Conservation (phyloP, 208 protist species). For the Acanthamoeba sp. region DNA sequence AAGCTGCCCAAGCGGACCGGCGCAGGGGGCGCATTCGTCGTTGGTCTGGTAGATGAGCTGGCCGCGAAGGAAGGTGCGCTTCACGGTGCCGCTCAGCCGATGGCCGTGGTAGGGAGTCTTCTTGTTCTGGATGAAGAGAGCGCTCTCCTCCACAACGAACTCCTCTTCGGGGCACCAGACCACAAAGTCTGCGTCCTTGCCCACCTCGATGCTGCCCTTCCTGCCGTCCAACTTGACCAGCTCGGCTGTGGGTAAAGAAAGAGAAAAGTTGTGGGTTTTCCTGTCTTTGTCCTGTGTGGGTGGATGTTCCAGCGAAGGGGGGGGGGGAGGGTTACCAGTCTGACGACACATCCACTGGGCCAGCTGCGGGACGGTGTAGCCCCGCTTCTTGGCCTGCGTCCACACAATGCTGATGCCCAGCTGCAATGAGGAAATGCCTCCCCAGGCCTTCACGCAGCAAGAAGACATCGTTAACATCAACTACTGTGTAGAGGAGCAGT, state of each 20-base stretch:
- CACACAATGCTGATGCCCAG: slow-evolving; percentile 81
- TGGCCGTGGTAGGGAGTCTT: slow-evolving; percentile 75
- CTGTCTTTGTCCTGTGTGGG: background rate
- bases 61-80: slow-evolving; percentile 77
- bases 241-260: slow-evolving; percentile 18
- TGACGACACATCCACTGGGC: slow-evolving; percentile 78
- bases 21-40: background rate
- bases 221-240: slow-evolving; percentile 77
- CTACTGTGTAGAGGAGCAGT: no score
- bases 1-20: background rate
- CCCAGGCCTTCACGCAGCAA: no score
- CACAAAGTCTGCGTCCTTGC: slow-evolving; percentile 85
- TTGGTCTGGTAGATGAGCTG: slow-evolving; percentile 69
- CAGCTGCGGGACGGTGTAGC: slow-evolving; percentile 47
- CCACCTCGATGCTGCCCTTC: slow-evolving; percentile 82
- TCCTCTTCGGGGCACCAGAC: slow-evolving; percentile 82
- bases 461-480: no score
- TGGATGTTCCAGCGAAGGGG: background rate
- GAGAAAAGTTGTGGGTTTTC: background rate
- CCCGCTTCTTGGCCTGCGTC: slow-evolving; percentile 78
- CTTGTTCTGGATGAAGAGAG: slow-evolving; percentile 76
- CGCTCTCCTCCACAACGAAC: slow-evolving; percentile 66
- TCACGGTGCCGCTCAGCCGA: slow-evolving; percentile 32
- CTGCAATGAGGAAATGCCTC: slow-evolving; percentile 85
- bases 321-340: background rate